These are phyloP conservation scores for Fagopyrum homotropicum DNA, from an alignment of 148 eudicot species.

Conservation along the genomic window DNA sequence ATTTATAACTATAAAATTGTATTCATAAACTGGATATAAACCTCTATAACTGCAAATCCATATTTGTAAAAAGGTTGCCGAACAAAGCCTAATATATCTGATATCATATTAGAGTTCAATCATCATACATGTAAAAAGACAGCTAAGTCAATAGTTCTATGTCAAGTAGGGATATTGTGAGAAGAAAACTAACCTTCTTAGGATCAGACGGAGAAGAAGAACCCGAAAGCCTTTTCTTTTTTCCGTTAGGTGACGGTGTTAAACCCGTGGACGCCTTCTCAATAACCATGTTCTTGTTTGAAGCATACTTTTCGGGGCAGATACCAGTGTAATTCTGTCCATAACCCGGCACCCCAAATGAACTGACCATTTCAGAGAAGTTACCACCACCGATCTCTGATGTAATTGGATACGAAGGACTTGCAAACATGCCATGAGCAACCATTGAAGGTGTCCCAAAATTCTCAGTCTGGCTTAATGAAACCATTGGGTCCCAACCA, in stretches of 20 bases:
- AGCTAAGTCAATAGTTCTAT: background rate
- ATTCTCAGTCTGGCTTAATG: slow-evolving; percentile 44
- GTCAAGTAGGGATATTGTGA: background rate
- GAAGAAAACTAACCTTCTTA: slow-evolving; percentile 33
- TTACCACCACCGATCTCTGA: slow-evolving; percentile 50
- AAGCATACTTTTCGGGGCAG: too few relatives aligned
- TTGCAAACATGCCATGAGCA: slow-evolving; percentile 34
- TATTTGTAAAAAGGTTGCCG: too few relatives aligned
- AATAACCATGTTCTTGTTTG: background rate
- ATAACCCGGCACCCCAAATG: slow-evolving; percentile 45
- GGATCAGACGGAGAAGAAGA: slow-evolving; percentile 31
- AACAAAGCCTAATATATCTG: too few relatives aligned
- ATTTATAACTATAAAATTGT: too few relatives aligned
- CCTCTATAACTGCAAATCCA: too few relatives aligned
- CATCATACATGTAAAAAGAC: too few relatives aligned
- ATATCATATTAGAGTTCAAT: too few relatives aligned
- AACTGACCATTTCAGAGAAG: slow-evolving; percentile 54
- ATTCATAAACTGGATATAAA: too few relatives aligned
- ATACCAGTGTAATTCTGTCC: slow-evolving; percentile 23
- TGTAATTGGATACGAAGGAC: slow-evolving; percentile 26
- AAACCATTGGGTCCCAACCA: slow-evolving; percentile 68
- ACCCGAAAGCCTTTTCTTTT: slow-evolving; percentile 51
- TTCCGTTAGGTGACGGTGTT: slow-evolving; percentile 43
- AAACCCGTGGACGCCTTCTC: slow-evolving; percentile 19
- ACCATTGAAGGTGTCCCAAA: slow-evolving; percentile 47